Base-by-base conservation (phyloP, 108 stramenopile genomes). In the Stephanodiscus minutulus region DNA sequence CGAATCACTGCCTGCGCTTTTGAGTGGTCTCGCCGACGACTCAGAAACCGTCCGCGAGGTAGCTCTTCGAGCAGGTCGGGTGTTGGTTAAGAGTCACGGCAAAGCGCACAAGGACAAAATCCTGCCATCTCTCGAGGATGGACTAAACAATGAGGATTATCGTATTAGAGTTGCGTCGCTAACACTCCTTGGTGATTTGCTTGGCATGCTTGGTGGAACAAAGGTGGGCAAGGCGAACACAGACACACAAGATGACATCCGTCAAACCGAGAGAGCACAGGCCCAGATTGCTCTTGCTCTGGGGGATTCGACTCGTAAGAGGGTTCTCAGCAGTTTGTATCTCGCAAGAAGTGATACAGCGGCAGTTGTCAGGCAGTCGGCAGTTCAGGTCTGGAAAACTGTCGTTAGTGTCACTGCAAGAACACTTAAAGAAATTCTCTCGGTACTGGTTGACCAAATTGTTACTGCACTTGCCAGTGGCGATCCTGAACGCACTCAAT, bases 371-470 rank as follows among this genome's bases (percentile, higher is more conserved):
- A 91, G 99, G 7, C 97, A 98, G 67, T 77, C 75, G 28, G 97
- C 99, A 29, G 75, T 98, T 25, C 91, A 96, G 76, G 98, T 97
- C 27, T 99, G 98, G 98, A 99, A 99, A 87, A 94, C 96, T 28
- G 92, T 98, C 22, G 98, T 99, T 7, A 88, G 87, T 55, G 97
- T 98, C 61, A 98, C 98, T 11, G 96, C 95, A 3, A 79, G 97
- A 46, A 92, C 93, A 2, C 74, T 99, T 50, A 83, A 92, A 44
- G 98, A 99, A 71, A 97, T 99, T 64, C 88, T 99, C 31, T 94
- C 87, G 7, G 76, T 86, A 25, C 78, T 99, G 58, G 96, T 98
- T 28, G 79, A 75, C 49, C 89, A 88, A 49, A 84, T 99, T 55
- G 95, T 99, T 17, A 54, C 66, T 24, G 74, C 87, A 41, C 84